These are phyloP conservation scores for Bipolaris oryzae DNA, from an alignment of 2,329 filamentous ascomycete genomes.

Conservation along the genomic window DNA sequence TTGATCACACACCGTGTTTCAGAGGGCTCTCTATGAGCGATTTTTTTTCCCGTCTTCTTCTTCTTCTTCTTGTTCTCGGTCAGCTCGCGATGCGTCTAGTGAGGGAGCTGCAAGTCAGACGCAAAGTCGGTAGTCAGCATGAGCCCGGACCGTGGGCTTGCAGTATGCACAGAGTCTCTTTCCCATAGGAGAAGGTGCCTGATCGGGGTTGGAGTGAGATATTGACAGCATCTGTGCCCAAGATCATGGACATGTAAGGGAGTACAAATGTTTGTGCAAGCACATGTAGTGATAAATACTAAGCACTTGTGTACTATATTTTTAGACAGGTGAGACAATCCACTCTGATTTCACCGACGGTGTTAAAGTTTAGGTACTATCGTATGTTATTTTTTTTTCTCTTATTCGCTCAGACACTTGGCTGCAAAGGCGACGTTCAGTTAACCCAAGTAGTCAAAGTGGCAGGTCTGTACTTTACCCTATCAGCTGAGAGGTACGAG, in stretches of 20 bases:
- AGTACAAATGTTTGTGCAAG: neutral
- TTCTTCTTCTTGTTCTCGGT: neutral
- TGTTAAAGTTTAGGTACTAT: neutral
- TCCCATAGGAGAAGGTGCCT: neutral
- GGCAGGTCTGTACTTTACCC: neutral
- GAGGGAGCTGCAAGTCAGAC: neutral
- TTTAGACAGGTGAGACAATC: neutral
- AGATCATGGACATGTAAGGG: no score
- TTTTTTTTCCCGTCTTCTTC: no score
- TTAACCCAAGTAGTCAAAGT: neutral
- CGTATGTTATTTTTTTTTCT: slow-evolving; percentile 3
- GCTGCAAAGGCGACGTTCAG: neutral
- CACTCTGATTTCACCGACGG: neutral
- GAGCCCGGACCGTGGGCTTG: neutral
- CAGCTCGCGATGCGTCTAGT: neutral
- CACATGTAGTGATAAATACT: neutral
- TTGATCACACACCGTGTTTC: no score
- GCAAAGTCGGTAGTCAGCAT: neutral
- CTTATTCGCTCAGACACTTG: neutral
- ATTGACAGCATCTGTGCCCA: neutral
- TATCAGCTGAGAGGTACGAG: slow-evolving; percentile 1
- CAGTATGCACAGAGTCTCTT: neutral
- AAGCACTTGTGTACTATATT: neutral
- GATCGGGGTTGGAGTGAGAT: neutral
- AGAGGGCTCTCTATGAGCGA: no score